A percentile compares a stretch with the other conserved stretches of the same genome.
Evolutionary conservation across 1,284 basidiomycete species (phyloP).

Genomic region (Phenoliferia sp.): DNA sequence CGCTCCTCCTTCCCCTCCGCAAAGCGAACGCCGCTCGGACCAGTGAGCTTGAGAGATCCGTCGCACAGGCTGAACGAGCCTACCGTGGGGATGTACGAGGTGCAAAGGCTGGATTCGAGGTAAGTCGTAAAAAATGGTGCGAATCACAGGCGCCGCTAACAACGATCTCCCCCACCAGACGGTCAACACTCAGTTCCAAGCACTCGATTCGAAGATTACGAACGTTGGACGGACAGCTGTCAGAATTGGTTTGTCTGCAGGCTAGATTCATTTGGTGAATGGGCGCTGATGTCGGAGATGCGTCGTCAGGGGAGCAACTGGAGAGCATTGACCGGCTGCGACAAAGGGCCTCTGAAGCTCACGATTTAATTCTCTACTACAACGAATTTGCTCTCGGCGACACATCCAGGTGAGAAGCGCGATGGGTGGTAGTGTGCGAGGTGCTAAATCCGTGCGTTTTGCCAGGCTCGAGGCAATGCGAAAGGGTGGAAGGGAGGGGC

Average conservation of each 20-base stretch:
- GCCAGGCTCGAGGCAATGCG: constrained; percentile 66
- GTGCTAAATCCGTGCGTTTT: not conserved
- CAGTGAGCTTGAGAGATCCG: constrained; percentile 85
- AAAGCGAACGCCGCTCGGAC: constrained; percentile 83
- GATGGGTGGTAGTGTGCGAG: no score
- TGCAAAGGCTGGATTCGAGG: constrained; percentile 87
- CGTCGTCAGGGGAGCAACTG: constrained; percentile 77
- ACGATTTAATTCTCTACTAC: constrained; percentile 92
- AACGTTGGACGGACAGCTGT: constrained; percentile 93
- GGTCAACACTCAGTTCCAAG: constrained; percentile 27
- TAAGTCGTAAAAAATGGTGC: constrained; percentile 40
- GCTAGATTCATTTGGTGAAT: not conserved
- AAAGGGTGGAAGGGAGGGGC: constrained; percentile 72
- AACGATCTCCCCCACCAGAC: constrained; percentile 10
- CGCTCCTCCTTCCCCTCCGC: constrained; percentile 75
- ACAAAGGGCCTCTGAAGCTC: constrained; percentile 86
- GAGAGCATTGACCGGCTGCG: constrained; percentile 90
- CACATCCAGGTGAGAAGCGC: constrained; percentile 48
- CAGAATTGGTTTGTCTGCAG: constrained; percentile 73
- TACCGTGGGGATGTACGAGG: constrained; percentile 91
- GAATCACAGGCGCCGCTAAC: not conserved
- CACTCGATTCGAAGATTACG: constrained; percentile 72
- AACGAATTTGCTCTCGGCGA: constrained; percentile 86
- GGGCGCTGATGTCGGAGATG: not conserved
- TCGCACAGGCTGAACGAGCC: constrained; percentile 82